Percentiles rank a stretch among this genome's conserved stretches.
These are phyloP conservation scores for Paralagenidium karlingii DNA, from an alignment of 352 stramenopile genomes.

Conservation along the genomic window DNA sequence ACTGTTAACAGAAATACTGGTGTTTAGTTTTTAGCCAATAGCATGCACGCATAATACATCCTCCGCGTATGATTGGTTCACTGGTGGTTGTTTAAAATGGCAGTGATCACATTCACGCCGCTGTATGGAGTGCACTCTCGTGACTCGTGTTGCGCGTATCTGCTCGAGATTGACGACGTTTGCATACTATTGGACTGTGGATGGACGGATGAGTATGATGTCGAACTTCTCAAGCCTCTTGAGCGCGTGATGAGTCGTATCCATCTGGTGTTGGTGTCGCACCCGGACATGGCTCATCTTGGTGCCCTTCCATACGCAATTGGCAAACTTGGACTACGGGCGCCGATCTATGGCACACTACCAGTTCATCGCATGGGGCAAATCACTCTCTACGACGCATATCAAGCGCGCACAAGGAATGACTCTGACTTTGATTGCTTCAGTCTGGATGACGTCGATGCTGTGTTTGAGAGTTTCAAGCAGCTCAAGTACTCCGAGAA, in stretches of 20 bases:
- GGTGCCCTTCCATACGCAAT: conserved; percentile 84
- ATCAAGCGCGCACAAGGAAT: conserved; percentile 85
- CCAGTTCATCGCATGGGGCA: conserved; percentile 95
- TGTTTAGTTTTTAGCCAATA: too few relatives aligned
- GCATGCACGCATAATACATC: too few relatives aligned
- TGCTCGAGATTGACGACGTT: conserved; percentile 87
- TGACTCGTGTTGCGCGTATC: conserved; percentile 71
- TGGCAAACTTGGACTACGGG: conserved; percentile 68
- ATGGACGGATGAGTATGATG: conserved; percentile 83
- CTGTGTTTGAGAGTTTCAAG: conserved; percentile 86
- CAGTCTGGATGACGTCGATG: conserved; percentile 89
- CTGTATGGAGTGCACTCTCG: conserved; percentile 79
- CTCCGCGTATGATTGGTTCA: too few relatives aligned
- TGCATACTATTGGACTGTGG: conserved; percentile 87
- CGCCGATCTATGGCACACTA: conserved; percentile 89
- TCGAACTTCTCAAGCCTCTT: conserved; percentile 71
- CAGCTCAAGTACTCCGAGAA: conserved; percentile 95
- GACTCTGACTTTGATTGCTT: conserved; percentile 87
- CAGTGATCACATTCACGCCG: conserved; percentile 86
- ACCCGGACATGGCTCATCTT: conserved; percentile 84
- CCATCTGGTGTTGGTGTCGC: conserved; percentile 84
- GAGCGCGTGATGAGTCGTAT: conserved; percentile 73
- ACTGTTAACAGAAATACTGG: too few relatives aligned
- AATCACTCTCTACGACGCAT: conserved; percentile 94
- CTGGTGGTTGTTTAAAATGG: too few relatives aligned